Evolutionary conservation across 495 filamentous ascomycete species (phyloP).

Genomic region (Tuber indicum): DNA sequence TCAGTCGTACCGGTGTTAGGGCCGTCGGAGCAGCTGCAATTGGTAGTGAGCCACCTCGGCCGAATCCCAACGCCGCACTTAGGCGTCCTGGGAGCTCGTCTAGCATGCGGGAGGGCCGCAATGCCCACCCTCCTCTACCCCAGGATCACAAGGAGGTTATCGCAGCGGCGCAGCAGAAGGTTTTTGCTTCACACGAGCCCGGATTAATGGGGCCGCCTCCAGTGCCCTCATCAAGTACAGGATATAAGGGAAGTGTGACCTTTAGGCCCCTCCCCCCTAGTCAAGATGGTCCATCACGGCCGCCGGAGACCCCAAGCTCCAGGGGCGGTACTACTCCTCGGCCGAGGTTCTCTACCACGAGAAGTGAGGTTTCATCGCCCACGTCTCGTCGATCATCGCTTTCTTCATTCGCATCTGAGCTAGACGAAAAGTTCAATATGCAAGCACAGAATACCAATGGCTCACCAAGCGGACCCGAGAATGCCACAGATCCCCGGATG

Average conservation of each 20-base stretch:
- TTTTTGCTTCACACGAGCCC: constrained; percentile 43
- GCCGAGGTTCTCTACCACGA: constrained; percentile 48
- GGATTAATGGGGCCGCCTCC: constrained; percentile 75
- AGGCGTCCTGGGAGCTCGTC: constrained; percentile 63
- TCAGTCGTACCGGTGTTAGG: constrained; percentile 22
- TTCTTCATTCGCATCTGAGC: constrained; percentile 88
- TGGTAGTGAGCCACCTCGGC: constrained; percentile 9
- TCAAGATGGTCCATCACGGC: constrained; percentile 28
- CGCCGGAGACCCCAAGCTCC: constrained; percentile 40
- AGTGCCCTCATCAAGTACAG: constrained; percentile 73
- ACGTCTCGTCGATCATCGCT: constrained; percentile 67
- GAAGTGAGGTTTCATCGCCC: constrained; percentile 52
- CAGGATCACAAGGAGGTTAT: constrained; percentile 76
- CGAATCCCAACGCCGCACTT: constrained; percentile 25
- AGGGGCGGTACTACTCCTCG: constrained; percentile 55
- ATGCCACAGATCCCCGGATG: constrained; percentile 86
- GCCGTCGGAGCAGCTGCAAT: neutral
- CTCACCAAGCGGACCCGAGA: constrained; percentile 34
- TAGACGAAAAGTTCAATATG: constrained; percentile 84
- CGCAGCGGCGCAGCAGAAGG: constrained; percentile 57
- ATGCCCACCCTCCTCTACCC: constrained; percentile 67
- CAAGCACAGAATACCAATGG: constrained; percentile 45
- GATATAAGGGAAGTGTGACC: constrained; percentile 41
- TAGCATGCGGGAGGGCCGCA: constrained; percentile 53
- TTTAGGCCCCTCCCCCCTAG: constrained; percentile 66